Percentiles rank a stretch among this genome's conserved stretches.
phyloP scores from a whole-genome alignment of 73 alveolate genomes.

The Tetrahymena thermophila region DNA sequence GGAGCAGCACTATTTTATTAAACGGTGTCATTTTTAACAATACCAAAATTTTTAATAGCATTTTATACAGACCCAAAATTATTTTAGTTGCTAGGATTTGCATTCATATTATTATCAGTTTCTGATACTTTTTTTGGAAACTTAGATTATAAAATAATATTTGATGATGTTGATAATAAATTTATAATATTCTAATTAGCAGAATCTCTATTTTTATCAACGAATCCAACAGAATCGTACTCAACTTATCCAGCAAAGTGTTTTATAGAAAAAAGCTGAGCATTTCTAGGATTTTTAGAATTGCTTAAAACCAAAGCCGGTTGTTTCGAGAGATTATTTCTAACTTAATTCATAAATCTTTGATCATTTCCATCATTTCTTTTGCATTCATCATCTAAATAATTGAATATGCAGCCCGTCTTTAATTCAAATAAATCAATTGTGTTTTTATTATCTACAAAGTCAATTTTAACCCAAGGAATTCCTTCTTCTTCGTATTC shows the following conservation, averaged over 20 bases:
- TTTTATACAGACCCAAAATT: background rate
- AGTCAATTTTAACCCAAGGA: conserved; percentile 64
- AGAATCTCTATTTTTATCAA: conserved; percentile 86
- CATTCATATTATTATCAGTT: background rate
- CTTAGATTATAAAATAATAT: conserved; percentile 14
- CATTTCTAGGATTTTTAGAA: background rate
- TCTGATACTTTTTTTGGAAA: background rate
- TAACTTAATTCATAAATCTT: conserved; percentile 46
- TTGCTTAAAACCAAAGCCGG: background rate
- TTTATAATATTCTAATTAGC: conserved; percentile 60
- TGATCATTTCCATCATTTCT: conserved; percentile 66
- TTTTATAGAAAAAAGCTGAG: conserved; percentile 41
- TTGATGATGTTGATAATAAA: conserved; percentile 44
- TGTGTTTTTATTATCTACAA: conserved; percentile 79
- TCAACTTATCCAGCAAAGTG: conserved; percentile 94
- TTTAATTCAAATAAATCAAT: conserved; percentile 86
- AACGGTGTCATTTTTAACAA: background rate
- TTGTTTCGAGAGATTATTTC: conserved; percentile 17
- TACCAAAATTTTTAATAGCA: background rate
- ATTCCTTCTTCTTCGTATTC: conserved; percentile 78
- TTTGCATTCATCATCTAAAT: conserved; percentile 75
- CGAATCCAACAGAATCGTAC: conserved; percentile 65
- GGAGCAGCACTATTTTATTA: background rate
- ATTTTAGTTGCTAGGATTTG: conserved; percentile 35
- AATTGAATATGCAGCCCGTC: conserved; percentile 65